Percentiles rank a stretch among this genome's conserved stretches.
phyloP scores from a whole-genome alignment of 257 asterid genomes.

The Plectranthus barbatus region DNA sequence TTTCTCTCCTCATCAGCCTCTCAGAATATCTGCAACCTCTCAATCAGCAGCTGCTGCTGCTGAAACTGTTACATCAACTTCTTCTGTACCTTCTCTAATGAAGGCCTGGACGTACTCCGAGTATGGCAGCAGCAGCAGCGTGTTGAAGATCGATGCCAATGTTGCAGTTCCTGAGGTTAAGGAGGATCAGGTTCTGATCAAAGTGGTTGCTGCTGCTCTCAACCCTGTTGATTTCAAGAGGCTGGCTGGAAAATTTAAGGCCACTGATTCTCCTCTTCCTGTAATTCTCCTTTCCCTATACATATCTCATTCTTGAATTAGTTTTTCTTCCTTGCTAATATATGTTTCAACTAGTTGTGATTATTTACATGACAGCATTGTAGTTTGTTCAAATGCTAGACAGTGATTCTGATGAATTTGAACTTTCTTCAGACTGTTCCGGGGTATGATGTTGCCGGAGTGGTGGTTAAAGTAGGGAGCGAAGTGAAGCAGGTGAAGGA shows the following conservation, averaged over 20 bases:
- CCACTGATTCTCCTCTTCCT: slow-evolving; percentile 92
- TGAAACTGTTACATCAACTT: slow-evolving; percentile 32
- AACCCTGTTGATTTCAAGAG: slow-evolving; percentile 88
- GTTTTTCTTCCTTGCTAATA: too few species aligned
- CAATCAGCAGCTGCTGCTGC: slow-evolving; percentile 45
- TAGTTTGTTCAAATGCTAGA: too few species aligned
- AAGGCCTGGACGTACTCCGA: slow-evolving; percentile 78
- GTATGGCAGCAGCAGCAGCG: slow-evolving; percentile 73
- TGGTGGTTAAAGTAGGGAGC: too few species aligned
- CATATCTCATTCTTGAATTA: too few species aligned
- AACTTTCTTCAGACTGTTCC: slow-evolving; percentile 57
- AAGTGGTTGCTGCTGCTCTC: too few species aligned
- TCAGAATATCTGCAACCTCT: slow-evolving; percentile 42
- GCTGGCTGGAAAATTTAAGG: slow-evolving; percentile 67
- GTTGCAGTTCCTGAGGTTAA: slow-evolving; percentile 53
- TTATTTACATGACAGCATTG: too few species aligned
- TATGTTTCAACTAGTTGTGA: too few species aligned
- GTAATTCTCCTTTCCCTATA: slow-evolving; percentile 24
- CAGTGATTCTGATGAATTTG: neutral
- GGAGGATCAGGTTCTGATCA: slow-evolving; percentile 75
- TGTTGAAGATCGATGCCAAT: slow-evolving; percentile 49
- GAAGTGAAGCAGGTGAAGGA: slow-evolving; percentile 64
- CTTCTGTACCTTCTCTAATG: slow-evolving; percentile 57
- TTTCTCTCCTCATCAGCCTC: slow-evolving; percentile 3
- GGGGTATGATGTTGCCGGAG: slow-evolving; percentile 93